Percentiles rank a stretch among this genome's conserved stretches.
These are phyloP conservation scores for Yamadazyma trypodendri DNA, from an alignment of 1,139 yeast species.

Conservation along the genomic window DNA sequence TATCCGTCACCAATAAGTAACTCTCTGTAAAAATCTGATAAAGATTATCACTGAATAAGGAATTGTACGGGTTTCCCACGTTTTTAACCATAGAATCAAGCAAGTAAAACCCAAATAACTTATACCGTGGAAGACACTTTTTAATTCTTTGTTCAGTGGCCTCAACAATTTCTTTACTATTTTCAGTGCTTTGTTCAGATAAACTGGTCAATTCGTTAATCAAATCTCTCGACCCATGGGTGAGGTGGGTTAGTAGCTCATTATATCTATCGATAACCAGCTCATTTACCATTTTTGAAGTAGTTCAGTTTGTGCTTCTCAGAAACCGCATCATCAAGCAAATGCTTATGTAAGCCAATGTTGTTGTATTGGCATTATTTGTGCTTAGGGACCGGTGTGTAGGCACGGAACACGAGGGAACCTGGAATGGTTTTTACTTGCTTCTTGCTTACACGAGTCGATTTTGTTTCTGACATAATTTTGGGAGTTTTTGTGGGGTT, in stretches of 20 bases:
- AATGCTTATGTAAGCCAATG: neutral
- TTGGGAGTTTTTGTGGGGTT: too few species aligned
- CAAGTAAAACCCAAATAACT: slow-evolving; percentile 37
- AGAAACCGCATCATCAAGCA: neutral
- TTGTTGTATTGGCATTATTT: neutral
- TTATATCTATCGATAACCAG: slow-evolving; percentile 10
- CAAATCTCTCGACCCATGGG: slow-evolving; percentile 39
- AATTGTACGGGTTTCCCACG: slow-evolving; percentile 45
- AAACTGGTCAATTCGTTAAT: slow-evolving; percentile 40
- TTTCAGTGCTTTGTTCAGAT: slow-evolving; percentile 33
- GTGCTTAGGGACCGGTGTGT: neutral
- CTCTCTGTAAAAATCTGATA: slow-evolving; percentile 38
- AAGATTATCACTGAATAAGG: slow-evolving; percentile 34
- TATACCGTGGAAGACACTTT: slow-evolving; percentile 40
- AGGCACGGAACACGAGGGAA: neutral
- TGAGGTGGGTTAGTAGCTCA: slow-evolving; percentile 32
- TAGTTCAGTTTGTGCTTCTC: neutral
- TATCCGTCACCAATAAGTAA: slow-evolving; percentile 40
- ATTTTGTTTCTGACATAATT: too few species aligned
- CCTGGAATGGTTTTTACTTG: neutral
- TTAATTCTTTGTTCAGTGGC: slow-evolving; percentile 35
- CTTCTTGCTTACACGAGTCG: neutral
- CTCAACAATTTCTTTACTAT: slow-evolving; percentile 32
- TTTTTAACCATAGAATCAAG: slow-evolving; percentile 45
- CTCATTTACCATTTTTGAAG: neutral